Base-by-base conservation (phyloP, 108 stramenopile species). In the Fragilariopsis cylindrus region DNA sequence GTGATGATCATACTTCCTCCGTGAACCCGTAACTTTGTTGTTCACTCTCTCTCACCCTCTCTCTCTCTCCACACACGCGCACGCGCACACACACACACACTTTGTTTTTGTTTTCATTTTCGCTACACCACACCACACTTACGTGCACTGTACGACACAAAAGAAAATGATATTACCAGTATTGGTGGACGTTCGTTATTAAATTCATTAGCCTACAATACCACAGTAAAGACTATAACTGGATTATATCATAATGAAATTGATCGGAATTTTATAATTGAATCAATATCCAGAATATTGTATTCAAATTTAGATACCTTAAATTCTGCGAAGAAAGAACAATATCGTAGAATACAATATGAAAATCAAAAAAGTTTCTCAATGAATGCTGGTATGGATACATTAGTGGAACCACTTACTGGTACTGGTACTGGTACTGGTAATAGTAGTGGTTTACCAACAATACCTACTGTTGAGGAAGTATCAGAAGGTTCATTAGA, bases 201-300 rank as follows among this genome's bases (percentile, higher is more conserved):
- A 21, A 52, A 69, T 41, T 54, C 67, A 9, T 47, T 80, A 47
- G 73, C 79, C 21, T 56, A 47, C 53, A 80, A 80, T 46, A 43
- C 7, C 11, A 71, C 63, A 4, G 48, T 80, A 45, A 60, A 62
- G 18, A 70, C 70, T 65, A 75, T 80, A 19, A 80, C 79, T 15
- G 79, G 79, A 4, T 60, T 80, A n/a, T 80, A 80, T 48, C 79
- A 80, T 74, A 80, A 80, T 48, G 68, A 71, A n/a, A 75, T 80
- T 65, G 79, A 80, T 49, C 73, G 79, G 15, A 80, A 80, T 57
- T 80, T 80, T 57, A 69, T 80, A 45, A 68, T 80, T 30, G 79
- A 69, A n/a, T 65, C 70, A 53, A 80, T 80, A 39, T 63, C 58
- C 42, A 48, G 79, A 40, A 57, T 80, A 54, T 44, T 80, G 46